Evolutionary conservation across 495 filamentous ascomycete genomes (phyloP), one percentile per base, ranked within the genome.

Genomic region (Parathielavia appendiculata): DNA sequence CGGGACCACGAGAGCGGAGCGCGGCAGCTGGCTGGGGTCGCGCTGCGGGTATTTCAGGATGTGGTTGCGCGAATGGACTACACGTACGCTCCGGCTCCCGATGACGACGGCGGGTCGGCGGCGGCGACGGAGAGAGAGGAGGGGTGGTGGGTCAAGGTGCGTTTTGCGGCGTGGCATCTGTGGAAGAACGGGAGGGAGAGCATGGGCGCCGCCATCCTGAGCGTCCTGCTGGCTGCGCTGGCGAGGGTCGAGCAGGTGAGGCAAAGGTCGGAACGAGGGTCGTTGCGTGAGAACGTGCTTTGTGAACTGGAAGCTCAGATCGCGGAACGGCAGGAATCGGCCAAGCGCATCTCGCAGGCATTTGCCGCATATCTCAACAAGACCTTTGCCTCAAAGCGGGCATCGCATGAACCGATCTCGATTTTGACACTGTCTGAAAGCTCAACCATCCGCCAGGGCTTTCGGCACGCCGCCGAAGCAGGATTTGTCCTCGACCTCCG

Each of bases 131-230:
- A 43, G 13, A 16, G 16, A 1, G 30, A 41, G 1, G 56, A 72
- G n/a, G 54, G 57, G 13, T 84, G 81, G 78, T 86, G 85, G 83
- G 63, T 62, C 4, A 73, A 71, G 7, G 60, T 85, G 14, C 74
- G 82, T 22, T 76, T 80, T 71, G 77, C 73, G 26, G 82, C 78
- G 2, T 89, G 83, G 84, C 84, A 87, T 66, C 60, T 88, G 1
- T 81, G 76, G 64, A 82, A 83, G 55, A 82, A 85, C 54, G 80
- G 83, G 0, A 78, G 83, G 16, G 79, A 82, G 56, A 86, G 81
- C 61, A 87, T 87, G 83, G 77, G 79, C 4, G 75, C 83, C 0
- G 79, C 83, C 1, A 86, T 83, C 19, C 67, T 79, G 50, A 79
- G 75, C 34, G 79, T 73, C 0, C 40, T 85, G 30, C 60, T 85